These are phyloP conservation scores for Nemania diffusa DNA, from an alignment of 2,329 filamentous ascomycete species.

Conservation along the genomic window DNA sequence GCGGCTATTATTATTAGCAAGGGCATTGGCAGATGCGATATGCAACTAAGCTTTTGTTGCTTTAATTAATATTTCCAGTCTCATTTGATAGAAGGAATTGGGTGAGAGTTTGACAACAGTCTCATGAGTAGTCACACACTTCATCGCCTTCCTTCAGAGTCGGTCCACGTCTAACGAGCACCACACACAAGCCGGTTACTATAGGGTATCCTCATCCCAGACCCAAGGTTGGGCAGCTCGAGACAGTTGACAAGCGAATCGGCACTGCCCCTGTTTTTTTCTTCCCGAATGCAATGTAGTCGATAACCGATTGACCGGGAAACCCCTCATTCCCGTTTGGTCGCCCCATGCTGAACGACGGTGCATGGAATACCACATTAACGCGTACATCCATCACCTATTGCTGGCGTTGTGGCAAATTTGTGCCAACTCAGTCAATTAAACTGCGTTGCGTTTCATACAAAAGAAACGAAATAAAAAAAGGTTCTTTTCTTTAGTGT, in stretches of 20 bases:
- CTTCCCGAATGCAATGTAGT: slow-evolving; percentile 19
- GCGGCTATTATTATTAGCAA: slow-evolving; percentile 26
- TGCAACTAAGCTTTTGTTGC: slow-evolving; percentile 1
- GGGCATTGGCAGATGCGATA: not conserved
- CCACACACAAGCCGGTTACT: not conserved
- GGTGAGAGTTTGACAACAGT: slow-evolving; percentile 8
- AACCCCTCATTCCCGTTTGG: slow-evolving; percentile 24
- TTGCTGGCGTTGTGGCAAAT: slow-evolving; percentile 18
- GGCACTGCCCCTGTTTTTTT: slow-evolving; percentile 2
- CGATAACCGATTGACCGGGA: slow-evolving; percentile 9
- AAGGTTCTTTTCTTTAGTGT: not conserved
- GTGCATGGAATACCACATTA: slow-evolving; percentile 16
- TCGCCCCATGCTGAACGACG: slow-evolving; percentile 20
- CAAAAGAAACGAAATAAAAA: not conserved
- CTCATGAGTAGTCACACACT: not conserved
- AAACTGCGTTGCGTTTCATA: not conserved
- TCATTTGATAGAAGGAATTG: slow-evolving; percentile 2
- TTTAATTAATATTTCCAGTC: not conserved
- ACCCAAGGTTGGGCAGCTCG: slow-evolving; percentile 13
- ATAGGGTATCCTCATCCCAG: slow-evolving; percentile 11
- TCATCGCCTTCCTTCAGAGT: slow-evolving; percentile 15
- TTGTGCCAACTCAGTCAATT: slow-evolving; percentile 31
- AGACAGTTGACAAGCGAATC: slow-evolving; percentile 25
- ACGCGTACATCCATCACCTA: slow-evolving; percentile 11
- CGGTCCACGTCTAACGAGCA: slow-evolving; percentile 24